Base-by-base conservation (phyloP, 805 yeast species). In the Cyberlindnera maritima region DNA sequence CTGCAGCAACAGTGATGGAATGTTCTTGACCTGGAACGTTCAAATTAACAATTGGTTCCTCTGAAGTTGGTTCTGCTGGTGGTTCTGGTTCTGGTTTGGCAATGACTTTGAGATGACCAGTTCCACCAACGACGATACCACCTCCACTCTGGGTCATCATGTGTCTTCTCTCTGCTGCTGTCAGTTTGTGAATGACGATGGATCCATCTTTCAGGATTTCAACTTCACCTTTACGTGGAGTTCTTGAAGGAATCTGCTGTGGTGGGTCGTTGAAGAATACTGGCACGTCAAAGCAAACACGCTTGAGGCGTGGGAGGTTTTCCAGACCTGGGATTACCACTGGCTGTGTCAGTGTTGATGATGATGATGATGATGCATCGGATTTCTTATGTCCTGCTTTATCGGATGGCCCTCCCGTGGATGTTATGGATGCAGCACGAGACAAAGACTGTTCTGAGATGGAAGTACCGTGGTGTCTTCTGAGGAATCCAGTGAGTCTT, bases 181-280 rank as follows among this genome's bases (percentile, higher is more conserved):
- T 67, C 31, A 81, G 63, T 26, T 83, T 80, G 50, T 78, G 77
- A 17, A 81, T 69, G 8, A 75, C 70, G 14, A 80, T 71, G 0
- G 71, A 64, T 0, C 87, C 88, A 55, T 72, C 74, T n/a, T 75
- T 66, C 42, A 74, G 58, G 1, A 81, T 70, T 54, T 80, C 86
- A 13, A 85, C 95, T 63, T 89, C 92, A 35, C 97, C 97, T 55
- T 78, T 75, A 55, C 86, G 73, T 14, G 97, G 97, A 43, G 74
- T 77, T 59, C 96, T 71, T 2, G 96, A 85, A 2, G 97, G 97
- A 48, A 91, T 86, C 61, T 90, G 96, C 59, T 91, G 97, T 1
- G 96, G 96, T 1, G 97, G 97, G 63, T 91, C 97, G 51, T 77
- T 76, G 31, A 76, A 78, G 58, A 88, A 81, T 14, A 88, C 84